A percentile compares a stretch with the other conserved stretches of the same genome.
Conservation (phyloP, 495 filamentous ascomycete genomes). For the Podospora australis region DNA sequence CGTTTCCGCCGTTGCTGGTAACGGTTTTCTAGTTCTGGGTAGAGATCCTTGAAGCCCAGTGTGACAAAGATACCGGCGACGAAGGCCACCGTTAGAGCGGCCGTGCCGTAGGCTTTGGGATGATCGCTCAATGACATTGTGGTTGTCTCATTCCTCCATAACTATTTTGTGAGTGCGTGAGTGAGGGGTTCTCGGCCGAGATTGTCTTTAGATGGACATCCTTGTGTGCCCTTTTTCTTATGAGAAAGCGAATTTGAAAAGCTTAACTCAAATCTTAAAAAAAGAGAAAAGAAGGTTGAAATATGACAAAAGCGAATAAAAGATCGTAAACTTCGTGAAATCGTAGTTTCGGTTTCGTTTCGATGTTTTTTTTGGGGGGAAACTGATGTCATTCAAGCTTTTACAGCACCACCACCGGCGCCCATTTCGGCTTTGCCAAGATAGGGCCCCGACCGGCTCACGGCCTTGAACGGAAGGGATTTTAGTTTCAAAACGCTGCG, state of each 20-base stretch:
- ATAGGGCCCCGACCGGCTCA: too few species aligned
- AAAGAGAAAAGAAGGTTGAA: neutral
- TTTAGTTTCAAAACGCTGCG: too few species aligned
- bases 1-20: constrained; percentile 41
- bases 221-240: too few species aligned
- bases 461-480: too few species aligned
- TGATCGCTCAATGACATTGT: constrained; percentile 50
- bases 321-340: neutral
- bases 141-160: constrained; percentile 1
- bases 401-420: neutral
- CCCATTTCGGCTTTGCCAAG: too few species aligned
- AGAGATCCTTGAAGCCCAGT: constrained; percentile 66
- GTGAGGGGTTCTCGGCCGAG: neutral
- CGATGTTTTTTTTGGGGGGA: neutral
- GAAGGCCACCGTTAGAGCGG: constrained; percentile 62
- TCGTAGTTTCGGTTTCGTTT: neutral
- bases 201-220: neutral
- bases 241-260: neutral
- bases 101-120: constrained; percentile 49
- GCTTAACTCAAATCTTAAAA: too few species aligned
- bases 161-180: neutral
- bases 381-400: constrained; percentile 17
- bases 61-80: constrained; percentile 65
- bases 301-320: neutral
- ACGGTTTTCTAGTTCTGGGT: constrained; percentile 58